These are phyloP conservation scores for Aspergillus sojae DNA, from an alignment of 2,329 filamentous ascomycete species.

Conservation along the genomic window DNA sequence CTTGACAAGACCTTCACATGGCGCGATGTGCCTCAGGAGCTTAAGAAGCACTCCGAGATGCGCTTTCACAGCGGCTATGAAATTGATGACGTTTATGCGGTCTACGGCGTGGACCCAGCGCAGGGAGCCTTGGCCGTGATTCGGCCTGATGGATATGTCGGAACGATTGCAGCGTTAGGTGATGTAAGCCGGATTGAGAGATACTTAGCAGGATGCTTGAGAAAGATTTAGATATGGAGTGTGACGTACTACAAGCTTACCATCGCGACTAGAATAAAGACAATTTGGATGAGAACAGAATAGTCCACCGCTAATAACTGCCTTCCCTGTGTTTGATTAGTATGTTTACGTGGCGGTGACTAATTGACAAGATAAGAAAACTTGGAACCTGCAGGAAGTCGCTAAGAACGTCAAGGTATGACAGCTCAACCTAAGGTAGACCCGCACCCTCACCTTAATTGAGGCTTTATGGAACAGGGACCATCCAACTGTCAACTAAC, in stretches of 20 bases:
- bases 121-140: conserved; percentile 38
- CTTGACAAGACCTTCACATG: conserved; percentile 33
- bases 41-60: conserved; percentile 41
- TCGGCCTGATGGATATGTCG: conserved; percentile 45
- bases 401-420: not conserved
- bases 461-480: not conserved
- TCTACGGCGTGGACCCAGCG: conserved; percentile 36
- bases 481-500: not conserved
- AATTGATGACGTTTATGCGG: conserved; percentile 39
- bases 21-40: conserved; percentile 32
- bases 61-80: conserved; percentile 36
- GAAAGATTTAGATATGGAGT: conserved; percentile 13
- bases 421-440: not conserved
- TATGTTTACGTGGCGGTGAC: no score
- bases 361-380: not conserved
- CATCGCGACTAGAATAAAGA: not conserved
- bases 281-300: not conserved
- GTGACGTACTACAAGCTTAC: not conserved
- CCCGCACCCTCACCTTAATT: not conserved
- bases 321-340: no score
- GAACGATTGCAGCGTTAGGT: conserved; percentile 28
- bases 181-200: conserved; percentile 30
- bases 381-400: not conserved
- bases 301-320: not conserved
- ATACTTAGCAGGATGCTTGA: conserved; percentile 28